A percentile compares a stretch with the other conserved stretches of the same genome.
Evolutionary conservation across 495 filamentous ascomycete species (phyloP).

Genomic region (Penicillium subrubescens): DNA sequence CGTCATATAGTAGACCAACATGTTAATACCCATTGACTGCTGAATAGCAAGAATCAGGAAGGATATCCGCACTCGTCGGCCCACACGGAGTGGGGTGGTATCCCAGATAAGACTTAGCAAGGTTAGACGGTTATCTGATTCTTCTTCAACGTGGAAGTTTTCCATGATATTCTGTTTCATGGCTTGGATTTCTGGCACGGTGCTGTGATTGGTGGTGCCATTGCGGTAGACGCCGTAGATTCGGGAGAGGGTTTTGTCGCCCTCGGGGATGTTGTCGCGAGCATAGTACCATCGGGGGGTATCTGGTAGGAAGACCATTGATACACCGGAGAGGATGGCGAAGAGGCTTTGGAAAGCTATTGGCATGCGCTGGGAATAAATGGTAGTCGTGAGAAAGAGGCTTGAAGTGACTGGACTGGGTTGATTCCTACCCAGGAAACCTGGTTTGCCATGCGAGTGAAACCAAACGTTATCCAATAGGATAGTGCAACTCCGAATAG

Average conservation of each 20-base stretch:
- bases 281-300: constrained; percentile 47
- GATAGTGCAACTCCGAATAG: not conserved
- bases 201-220: not conserved
- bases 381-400: constrained; percentile 8
- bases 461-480: not conserved
- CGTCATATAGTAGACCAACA: constrained; percentile 34
- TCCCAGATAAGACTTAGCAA: constrained; percentile 27
- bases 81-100: constrained; percentile 17
- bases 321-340: constrained; percentile 21
- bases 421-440: not conserved
- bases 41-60: constrained; percentile 29
- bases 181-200: constrained; percentile 5
- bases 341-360: constrained; percentile 41
- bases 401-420: not conserved
- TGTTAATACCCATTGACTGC: constrained; percentile 36
- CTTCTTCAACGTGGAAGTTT: constrained; percentile 21
- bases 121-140: constrained; percentile 17
- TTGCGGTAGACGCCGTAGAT: constrained; percentile 24
- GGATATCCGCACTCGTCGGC: constrained; percentile 29
- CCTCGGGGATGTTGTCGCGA: constrained; percentile 32
- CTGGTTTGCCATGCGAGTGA: not conserved
- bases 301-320: constrained; percentile 34
- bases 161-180: constrained; percentile 21
- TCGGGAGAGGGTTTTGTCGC: constrained; percentile 30
- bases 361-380: constrained; percentile 32